Base-by-base conservation (phyloP, 176 grass and related monocot genomes). In the Olyra latifolia region DNA sequence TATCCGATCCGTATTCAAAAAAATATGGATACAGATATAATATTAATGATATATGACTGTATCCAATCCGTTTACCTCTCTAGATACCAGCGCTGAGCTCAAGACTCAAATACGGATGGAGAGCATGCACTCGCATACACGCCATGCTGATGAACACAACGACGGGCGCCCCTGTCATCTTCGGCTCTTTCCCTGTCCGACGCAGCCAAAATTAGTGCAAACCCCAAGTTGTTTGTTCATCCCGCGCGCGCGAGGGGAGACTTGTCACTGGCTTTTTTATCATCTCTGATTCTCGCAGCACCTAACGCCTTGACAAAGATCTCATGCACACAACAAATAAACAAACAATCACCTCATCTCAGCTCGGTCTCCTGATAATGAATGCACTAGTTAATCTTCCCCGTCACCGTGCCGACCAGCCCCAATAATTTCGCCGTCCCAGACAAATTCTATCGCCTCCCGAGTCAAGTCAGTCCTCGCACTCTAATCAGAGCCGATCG, bases 401-500 rank as follows among this genome's bases (percentile, higher is more conserved):
- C 13, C 62, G 71, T 76, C 79, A 32, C 59, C 68, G 16, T 80
- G 87, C 69, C 87, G 69, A 74, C 69, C 75, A 20, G 53, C 56
- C 76, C 4, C 62, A 61, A 84, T 46, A 64, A 6, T 82, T 71
- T 76, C 72, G 79, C 83, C 35, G 24, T 13, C 47, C 24, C 29
- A 38, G 19, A 72, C 53, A 54, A 65, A 83, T 42, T 24, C 0
- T 23, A 24, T 60, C 76, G 38, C 11, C 11, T 1, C 9, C 10
- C 38, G 52, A 42, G 79, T 87, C 85, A 40, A 28, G 72, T 77
- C 65, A 39, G 48, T 78, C 73, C 13, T 23, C 45, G 9, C 38
- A 52, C 53, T 5, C 38, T 65, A 62, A 55, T 71, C 56, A 29
- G 19, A n/a, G 47, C 1, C 12, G 32, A 22, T 16, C 5, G 1